These are phyloP conservation scores for Vaccinium myrtillus DNA, from an alignment of 148 eudicot species.

Conservation along the genomic window DNA sequence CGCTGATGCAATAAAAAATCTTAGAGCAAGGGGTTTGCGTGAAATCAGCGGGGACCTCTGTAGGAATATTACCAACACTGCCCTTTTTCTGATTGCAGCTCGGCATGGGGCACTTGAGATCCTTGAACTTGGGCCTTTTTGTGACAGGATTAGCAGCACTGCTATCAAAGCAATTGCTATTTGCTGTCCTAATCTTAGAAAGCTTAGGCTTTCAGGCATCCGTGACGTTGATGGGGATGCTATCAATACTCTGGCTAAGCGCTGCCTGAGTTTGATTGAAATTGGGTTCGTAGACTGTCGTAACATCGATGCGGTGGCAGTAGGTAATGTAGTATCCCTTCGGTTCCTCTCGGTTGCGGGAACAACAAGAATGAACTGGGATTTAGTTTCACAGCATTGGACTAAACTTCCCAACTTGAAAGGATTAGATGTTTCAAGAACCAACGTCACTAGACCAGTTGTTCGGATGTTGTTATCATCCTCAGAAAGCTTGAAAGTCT, in stretches of 20 bases:
- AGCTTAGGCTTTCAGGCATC: constrained; percentile 66
- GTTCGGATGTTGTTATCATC: constrained; percentile 49
- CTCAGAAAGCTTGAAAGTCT: constrained; percentile 57
- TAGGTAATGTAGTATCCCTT: constrained; percentile 60
- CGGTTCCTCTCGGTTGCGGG: constrained; percentile 80
- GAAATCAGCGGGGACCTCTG: constrained; percentile 83
- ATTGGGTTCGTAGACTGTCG: constrained; percentile 77
- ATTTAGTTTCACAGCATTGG: constrained; percentile 60
- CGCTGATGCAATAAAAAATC: constrained; percentile 56
- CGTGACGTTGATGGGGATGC: constrained; percentile 67
- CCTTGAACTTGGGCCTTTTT: constrained; percentile 69
- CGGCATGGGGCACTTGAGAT: constrained; percentile 48
- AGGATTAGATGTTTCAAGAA: constrained; percentile 90
- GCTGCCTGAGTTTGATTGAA: constrained; percentile 60
- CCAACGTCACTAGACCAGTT: constrained; percentile 53
- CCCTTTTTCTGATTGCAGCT: constrained; percentile 52
- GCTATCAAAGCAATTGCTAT: constrained; percentile 68
- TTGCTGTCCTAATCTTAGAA: constrained; percentile 59
- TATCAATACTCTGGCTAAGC: constrained; percentile 57
- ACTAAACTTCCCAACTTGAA: constrained; percentile 54
- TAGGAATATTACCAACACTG: constrained; percentile 66
- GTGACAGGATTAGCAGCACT: constrained; percentile 63
- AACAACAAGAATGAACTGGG: constrained; percentile 66
- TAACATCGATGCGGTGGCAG: constrained; percentile 63
- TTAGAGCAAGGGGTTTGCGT: constrained; percentile 50